Evolutionary conservation across 2,329 filamentous ascomycete genomes (phyloP).

Genomic region (Calonectria honghensis): DNA sequence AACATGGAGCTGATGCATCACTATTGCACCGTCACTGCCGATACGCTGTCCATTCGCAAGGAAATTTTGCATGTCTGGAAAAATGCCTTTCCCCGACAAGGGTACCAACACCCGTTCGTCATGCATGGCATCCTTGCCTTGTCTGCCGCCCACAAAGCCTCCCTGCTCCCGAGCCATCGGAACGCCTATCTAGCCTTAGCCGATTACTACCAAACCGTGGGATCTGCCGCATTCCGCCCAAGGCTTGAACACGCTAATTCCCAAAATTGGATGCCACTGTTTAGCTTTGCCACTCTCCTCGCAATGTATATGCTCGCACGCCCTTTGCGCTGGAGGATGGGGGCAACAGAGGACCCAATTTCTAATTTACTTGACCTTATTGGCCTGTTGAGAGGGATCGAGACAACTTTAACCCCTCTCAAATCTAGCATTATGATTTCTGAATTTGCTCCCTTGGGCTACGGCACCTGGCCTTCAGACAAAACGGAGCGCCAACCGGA

Average conservation of each 20-base stretch:
- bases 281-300: conserved; percentile 65
- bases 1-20: conserved; percentile 54
- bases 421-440: conserved; percentile 41
- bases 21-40: conserved; percentile 46
- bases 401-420: conserved; percentile 44
- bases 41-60: conserved; percentile 39
- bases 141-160: conserved; percentile 51
- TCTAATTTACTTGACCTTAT: conserved; percentile 47
- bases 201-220: conserved; percentile 52
- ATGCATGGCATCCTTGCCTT: conserved; percentile 49
- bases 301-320: conserved; percentile 55
- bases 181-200: conserved; percentile 46
- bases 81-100: conserved; percentile 42
- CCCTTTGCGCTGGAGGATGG: conserved; percentile 43
- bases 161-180: conserved; percentile 40
- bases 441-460: conserved; percentile 50
- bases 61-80: conserved; percentile 48
- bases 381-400: conserved; percentile 47
- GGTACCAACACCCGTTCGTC: conserved; percentile 45
- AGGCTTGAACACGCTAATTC: conserved; percentile 44
- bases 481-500: neutral
- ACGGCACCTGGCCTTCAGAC: conserved; percentile 37
- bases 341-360: conserved; percentile 44
- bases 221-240: conserved; percentile 53
- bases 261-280: conserved; percentile 57